Percentiles rank a stretch among this genome's conserved stretches.
Conservation (phyloP, 306 rosid species). For the Malus domestica region DNA sequence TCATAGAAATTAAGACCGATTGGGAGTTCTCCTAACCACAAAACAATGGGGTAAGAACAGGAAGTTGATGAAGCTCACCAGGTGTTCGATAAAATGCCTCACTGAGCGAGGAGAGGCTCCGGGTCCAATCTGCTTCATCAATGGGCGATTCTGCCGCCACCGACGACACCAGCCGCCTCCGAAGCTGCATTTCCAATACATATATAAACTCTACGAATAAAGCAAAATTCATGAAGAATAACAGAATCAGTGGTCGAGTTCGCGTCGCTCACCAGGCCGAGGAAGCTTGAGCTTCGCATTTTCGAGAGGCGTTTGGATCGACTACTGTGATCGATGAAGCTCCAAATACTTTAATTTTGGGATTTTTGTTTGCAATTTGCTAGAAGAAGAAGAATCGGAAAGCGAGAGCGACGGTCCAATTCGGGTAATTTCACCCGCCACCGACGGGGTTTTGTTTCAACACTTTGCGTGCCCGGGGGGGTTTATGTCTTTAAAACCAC, state of each 20-base stretch:
- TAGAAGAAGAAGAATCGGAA: background rate
- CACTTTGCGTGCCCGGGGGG: background rate
- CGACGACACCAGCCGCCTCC: conserved; percentile 50
- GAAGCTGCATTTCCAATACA: conserved; percentile 38
- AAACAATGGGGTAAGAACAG: background rate
- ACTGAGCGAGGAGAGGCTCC: conserved; percentile 23
- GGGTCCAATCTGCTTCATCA: conserved; percentile 17
- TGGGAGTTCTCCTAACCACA: background rate
- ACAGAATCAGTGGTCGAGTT: background rate
- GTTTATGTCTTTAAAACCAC: background rate
- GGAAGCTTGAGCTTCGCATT: conserved; percentile 49
- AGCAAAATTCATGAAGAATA: background rate
- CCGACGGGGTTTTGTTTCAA: background rate
- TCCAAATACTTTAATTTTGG: background rate
- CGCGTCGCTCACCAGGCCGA: conserved; percentile 45
- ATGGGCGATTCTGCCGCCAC: conserved; percentile 24
- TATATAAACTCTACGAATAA: background rate
- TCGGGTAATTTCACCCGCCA: background rate
- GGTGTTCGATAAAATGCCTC: conserved; percentile 29
- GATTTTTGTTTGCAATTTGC: background rate
- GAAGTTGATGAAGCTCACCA: conserved; percentile 23
- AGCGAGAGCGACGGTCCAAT: background rate
- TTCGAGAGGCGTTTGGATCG: background rate
- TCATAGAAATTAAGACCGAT: background rate
- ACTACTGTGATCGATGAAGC: background rate